Conservation (phyloP, 176 grass and related monocot species). For the Olyra latifolia region DNA sequence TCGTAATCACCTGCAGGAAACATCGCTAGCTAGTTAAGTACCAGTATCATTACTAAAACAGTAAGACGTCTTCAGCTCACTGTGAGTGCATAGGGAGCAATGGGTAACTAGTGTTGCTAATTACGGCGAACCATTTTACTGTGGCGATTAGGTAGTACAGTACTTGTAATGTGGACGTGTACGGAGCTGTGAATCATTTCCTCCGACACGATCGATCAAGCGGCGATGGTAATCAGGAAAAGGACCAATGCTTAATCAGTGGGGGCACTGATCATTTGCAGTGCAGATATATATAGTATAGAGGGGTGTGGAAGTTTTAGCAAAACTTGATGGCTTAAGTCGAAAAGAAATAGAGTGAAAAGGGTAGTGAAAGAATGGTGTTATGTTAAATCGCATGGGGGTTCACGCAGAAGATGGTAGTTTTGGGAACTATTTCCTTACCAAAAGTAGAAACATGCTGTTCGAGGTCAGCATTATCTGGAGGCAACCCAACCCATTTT, state of each 20-base stretch:
- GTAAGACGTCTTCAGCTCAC: background rate
- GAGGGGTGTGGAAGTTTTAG: background rate
- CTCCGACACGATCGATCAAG: background rate
- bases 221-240: background rate
- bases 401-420: conserved; percentile 18
- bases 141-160: background rate
- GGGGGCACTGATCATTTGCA: conserved; percentile 13
- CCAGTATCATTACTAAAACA: too few relatives aligned
- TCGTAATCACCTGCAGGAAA: conserved; percentile 59
- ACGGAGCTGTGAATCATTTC: background rate
- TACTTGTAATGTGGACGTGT: background rate
- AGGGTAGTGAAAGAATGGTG: background rate
- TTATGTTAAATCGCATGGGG: background rate
- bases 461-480: conserved; percentile 15
- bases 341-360: background rate
- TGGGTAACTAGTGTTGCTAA: background rate
- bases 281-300: background rate
- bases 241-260: background rate
- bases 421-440: conserved; percentile 32
- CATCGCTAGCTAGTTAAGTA: background rate
- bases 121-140: background rate
- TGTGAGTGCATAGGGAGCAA: conserved; percentile 5
- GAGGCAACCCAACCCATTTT: conserved; percentile 23
- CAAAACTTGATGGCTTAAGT: background rate
- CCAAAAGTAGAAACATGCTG: conserved; percentile 47